A percentile compares a stretch with the other conserved stretches of the same genome.
Evolutionary conservation across 345 rosid genomes (phyloP).

Genomic region (Boechera retrofracta): DNA sequence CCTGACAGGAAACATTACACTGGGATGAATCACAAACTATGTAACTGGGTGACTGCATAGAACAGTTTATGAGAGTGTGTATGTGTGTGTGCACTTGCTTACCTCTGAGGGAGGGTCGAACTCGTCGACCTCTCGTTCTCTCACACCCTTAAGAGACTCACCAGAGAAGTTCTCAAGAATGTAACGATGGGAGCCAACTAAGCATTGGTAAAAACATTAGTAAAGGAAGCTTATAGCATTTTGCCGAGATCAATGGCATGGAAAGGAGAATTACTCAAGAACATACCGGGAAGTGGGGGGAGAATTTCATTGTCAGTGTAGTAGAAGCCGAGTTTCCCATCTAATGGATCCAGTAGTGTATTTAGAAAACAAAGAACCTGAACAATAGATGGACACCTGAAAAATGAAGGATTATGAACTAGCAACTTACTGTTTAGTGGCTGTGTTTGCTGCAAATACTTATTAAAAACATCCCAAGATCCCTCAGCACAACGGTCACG

Average conservation of each 20-base stretch:
- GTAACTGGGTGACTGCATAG: constrained; percentile 9
- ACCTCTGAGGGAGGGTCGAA: constrained; percentile 95
- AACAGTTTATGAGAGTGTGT: neutral
- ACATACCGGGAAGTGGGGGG: constrained; percentile 92
- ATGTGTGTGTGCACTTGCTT: constrained; percentile 23
- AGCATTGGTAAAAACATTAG: constrained; percentile 16
- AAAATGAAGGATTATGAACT: neutral
- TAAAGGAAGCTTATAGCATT: neutral
- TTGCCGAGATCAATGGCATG: neutral
- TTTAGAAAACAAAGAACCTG: constrained; percentile 40
- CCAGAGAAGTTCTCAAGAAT: constrained; percentile 63
- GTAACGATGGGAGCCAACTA: constrained; percentile 89
- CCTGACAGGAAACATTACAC: constrained; percentile 50
- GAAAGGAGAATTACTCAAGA: constrained; percentile 3
- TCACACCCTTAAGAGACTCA: constrained; percentile 51
- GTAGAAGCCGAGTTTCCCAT: constrained; percentile 94
- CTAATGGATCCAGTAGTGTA: constrained; percentile 48
- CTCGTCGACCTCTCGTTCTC: constrained; percentile 63
- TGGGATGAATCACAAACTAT: neutral
- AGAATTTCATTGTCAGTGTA: constrained; percentile 96
- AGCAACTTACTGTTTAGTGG: constrained; percentile 70
- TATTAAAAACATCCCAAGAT: constrained; percentile 86
- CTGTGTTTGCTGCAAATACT: constrained; percentile 68
- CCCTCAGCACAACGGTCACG: constrained; percentile 67
- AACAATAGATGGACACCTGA: constrained; percentile 15